Evolutionary conservation across 2,329 filamentous ascomycete genomes (phyloP), one percentile per base, ranked within the genome.

Genomic region (Alternaria consortialis): DNA sequence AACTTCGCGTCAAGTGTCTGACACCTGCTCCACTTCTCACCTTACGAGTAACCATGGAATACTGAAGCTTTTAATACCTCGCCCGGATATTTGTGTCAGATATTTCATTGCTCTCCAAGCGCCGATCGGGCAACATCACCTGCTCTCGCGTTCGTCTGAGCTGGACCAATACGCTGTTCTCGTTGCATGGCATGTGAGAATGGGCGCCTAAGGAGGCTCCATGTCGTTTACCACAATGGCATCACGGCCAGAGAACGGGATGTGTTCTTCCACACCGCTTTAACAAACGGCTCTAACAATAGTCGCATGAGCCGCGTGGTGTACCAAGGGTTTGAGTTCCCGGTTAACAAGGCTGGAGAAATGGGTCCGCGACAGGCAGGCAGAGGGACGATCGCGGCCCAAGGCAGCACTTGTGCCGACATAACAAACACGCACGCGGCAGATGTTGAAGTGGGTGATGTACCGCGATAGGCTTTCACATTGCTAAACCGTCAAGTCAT

Each of bases 391-490:
- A 56, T 64, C 39, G 50, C 57, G 53, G 46, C 58, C 61, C 46
- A 54, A 63, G 51, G 53, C 58, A 60, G 50, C 53, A 32, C 46
- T 56, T 60, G 15, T 60, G 57, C 58, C 53, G 61, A 50, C 53
- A 60, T 46, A 43, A 57, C 57, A 53, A 47, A 36, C 27, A 34
- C 17, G 37, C 56, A 54, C 15, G 43, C 51, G 37, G 58, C 58
- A 53, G 34, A 43, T 37, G 37, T n/a, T 17, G 37, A 11, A 29
- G 44, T 44, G 29, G 23, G 44, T 36, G 43, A 50, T 42, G 20
- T 34, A 13, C 1, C 13, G n/a, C 17, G 34, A 48, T 50, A 47
- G 44, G 56, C 50, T 44, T 53, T 52, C 34, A 31, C 32, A 53
- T 48, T 59, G 56, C 50, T 48, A 59, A 50, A 42, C 29, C 11